These are phyloP conservation scores for Fusarium tuaranense DNA, from an alignment of 2,329 filamentous ascomycete genomes.

Conservation along the genomic window DNA sequence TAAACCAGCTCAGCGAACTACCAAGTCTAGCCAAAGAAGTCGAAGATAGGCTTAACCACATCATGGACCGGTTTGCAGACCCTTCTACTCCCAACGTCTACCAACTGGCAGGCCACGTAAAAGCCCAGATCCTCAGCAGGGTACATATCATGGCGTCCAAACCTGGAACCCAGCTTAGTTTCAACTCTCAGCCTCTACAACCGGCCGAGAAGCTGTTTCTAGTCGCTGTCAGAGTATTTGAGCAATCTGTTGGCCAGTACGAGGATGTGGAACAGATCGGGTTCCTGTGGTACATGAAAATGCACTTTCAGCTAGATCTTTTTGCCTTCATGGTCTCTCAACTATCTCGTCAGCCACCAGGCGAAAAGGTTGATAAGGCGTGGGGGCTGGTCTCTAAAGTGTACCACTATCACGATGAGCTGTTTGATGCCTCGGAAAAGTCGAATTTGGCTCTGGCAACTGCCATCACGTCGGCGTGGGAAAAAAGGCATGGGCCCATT, in stretches of 20 bases:
- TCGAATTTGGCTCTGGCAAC: background rate
- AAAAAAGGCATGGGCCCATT: background rate
- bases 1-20: background rate
- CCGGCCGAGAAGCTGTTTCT: background rate
- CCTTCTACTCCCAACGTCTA: background rate
- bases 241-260: background rate
- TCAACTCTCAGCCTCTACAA: background rate
- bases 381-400: background rate
- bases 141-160: background rate
- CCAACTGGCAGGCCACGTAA: background rate
- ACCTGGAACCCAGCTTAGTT: background rate
- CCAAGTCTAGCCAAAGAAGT: background rate
- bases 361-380: background rate
- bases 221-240: background rate
- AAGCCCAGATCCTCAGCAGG: background rate
- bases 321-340: background rate
- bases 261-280: background rate
- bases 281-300: background rate
- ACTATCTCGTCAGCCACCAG: background rate
- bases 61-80: background rate
- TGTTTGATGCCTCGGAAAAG: background rate
- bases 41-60: background rate
- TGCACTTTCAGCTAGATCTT: background rate
- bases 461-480: background rate
- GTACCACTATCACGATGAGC: background rate